Base-by-base conservation (phyloP, 805 yeast species). In the Ogataea dorogensis region DNA sequence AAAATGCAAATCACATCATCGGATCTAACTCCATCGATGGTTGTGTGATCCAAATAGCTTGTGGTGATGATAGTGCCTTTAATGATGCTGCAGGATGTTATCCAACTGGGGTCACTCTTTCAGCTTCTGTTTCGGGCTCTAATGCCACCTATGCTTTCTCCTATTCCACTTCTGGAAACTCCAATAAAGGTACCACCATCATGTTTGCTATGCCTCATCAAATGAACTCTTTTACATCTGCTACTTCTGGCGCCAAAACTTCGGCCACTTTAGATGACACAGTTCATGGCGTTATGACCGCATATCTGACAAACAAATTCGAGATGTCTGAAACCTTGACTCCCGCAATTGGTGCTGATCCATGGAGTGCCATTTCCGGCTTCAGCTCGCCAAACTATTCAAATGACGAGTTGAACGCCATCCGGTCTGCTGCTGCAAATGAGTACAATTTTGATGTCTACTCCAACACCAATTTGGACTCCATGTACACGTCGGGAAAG, bases 401-500 rank as follows among this genome's bases (percentile, higher is more conserved):
- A 5, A 16, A 26, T 18, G 31, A 38, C 13, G 51, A 51, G 29
- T 18, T 44, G 14, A 14, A 45, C 2, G 48, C 58, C 13, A 52
- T 57, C 38, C 36, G 46, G 38, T 18, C 47, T 24, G 48, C 73
- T 1, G 75, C 75, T 0, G 46, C 40, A 4, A 40, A 55, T 13
- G 77, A 73, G 27, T 54, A 58, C 21, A 51, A 54, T 19, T 67
- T 59, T 23, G 76, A 73, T 42, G 68, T 70, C 5, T 58, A 58
- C n/a, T 67, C 63, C 1, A 50, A 49, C 65, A 69, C 67, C 24
- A 65, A 72, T 46, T 50, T 70, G 24, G 73, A 70, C 42, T 70
- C 70, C 17, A 71, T 59, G 76, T 88, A 88, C 61, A 77, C 81
- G 18, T 73, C 91, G 9, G 98, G 97, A n/a, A 89, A 89, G 61